Evolutionary conservation across 2,329 filamentous ascomycete species (phyloP).

Genomic region (Rasamsonia emersonii): DNA sequence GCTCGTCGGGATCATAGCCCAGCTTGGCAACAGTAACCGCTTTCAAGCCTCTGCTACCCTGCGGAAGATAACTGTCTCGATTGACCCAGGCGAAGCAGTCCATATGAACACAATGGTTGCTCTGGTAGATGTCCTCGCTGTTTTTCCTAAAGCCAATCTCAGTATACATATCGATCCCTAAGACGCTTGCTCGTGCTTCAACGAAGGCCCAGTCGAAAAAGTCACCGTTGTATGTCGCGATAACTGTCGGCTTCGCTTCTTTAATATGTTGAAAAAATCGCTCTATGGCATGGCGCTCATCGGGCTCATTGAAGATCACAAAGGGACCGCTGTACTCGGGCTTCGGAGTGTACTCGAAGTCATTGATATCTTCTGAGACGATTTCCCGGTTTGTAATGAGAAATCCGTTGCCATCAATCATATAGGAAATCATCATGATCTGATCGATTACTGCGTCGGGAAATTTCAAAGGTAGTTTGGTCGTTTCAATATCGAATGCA

Average conservation of each 20-base stretch:
- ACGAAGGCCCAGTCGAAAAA: conserved; percentile 99
- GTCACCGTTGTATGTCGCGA: conserved; percentile 99
- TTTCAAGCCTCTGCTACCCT: conserved; percentile 93
- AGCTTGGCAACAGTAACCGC: conserved; percentile 97
- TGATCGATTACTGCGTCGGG: conserved; percentile 91
- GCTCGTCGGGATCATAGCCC: conserved; percentile 94
- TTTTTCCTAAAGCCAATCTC: conserved; percentile 97
- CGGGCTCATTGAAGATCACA: conserved; percentile 95
- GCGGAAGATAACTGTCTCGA: conserved; percentile 93
- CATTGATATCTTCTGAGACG: conserved; percentile 90
- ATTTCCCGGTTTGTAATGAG: conserved; percentile 97
- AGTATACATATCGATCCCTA: conserved; percentile 98
- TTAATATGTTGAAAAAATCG: conserved; percentile 95
- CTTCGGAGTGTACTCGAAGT: conserved; percentile 97
- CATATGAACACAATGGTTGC: conserved; percentile 94
- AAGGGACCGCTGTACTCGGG: conserved; percentile 93
- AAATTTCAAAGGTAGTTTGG: conserved; percentile 91
- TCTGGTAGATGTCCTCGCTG: conserved; percentile 91
- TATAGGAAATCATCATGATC: conserved; percentile 99
- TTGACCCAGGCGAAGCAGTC: conserved; percentile 99
- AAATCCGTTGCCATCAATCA: conserved; percentile 98
- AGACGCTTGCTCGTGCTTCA: conserved; percentile 81
- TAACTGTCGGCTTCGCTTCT: conserved; percentile 86
- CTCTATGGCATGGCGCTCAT: conserved; percentile 81
- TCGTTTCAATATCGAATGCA: conserved; percentile 98